Conservation (phyloP, 352 stramenopile species). For the Globisporangium takayamanum region DNA sequence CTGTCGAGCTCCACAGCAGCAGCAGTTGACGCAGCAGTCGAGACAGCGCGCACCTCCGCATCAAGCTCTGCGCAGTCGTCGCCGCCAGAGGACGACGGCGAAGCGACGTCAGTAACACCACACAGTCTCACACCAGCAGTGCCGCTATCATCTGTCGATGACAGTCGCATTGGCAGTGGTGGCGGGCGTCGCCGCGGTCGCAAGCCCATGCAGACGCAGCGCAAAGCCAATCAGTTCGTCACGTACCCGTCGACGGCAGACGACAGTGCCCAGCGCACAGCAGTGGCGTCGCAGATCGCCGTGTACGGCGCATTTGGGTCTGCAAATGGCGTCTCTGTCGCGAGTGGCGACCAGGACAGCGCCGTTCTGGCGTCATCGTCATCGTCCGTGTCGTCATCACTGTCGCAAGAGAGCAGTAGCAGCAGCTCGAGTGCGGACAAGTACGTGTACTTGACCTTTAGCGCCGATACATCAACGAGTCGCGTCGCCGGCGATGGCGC, state of each 20-base stretch:
- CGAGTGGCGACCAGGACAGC: conserved; percentile 2
- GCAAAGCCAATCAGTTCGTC: background rate
- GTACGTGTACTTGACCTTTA: background rate
- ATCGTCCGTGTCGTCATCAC: background rate
- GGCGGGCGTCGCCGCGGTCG: conserved; percentile 10
- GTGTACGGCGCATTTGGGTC: conserved; percentile 16
- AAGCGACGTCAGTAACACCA: background rate
- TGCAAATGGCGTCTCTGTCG: background rate
- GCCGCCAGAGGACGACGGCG: background rate
- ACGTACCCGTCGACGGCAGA: background rate
- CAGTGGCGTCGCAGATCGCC: conserved; percentile 8
- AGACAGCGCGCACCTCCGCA: background rate
- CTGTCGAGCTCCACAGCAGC: background rate
- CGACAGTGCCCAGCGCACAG: background rate
- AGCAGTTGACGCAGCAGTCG: background rate
- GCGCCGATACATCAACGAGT: too few relatives aligned
- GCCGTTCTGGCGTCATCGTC: too few relatives aligned
- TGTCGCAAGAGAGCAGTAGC: background rate
- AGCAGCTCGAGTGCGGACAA: background rate
- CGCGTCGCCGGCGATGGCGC: background rate
- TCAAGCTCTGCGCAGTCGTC: background rate
- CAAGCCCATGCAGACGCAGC: conserved; percentile 11
- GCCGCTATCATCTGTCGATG: background rate
- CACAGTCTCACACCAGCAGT: background rate
- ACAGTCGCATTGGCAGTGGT: background rate